phyloP scores from a whole-genome alignment of 1,284 basidiomycete genomes.

The Ceratobasidium theobromae region DNA sequence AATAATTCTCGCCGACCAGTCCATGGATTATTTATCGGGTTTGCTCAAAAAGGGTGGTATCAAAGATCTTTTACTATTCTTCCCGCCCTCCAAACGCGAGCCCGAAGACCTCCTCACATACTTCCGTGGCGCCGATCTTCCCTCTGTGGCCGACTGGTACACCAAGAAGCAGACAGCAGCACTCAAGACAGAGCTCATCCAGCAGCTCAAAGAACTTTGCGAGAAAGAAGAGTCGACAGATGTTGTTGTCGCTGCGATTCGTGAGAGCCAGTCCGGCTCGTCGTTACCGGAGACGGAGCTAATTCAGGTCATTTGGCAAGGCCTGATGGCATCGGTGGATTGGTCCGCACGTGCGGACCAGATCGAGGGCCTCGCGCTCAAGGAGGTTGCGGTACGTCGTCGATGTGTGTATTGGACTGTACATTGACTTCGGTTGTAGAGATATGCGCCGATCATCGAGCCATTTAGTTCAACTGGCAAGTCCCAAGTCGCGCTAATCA shows the following conservation, averaged over 20 bases:
- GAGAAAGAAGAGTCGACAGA: conserved; percentile 61
- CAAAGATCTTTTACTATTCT: conserved; percentile 84
- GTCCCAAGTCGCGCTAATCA: conserved; percentile 89
- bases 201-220: conserved; percentile 60
- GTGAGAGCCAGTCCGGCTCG: conserved; percentile 46
- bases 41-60: conserved; percentile 80
- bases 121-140: conserved; percentile 77
- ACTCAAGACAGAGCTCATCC: conserved; percentile 67
- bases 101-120: conserved; percentile 75
- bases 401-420: background rate
- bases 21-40: conserved; percentile 81
- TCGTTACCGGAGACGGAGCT: conserved; percentile 79
- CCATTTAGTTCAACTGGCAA: conserved; percentile 85
- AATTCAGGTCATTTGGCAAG: conserved; percentile 87
- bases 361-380: conserved; percentile 79
- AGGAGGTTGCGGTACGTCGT: conserved; percentile 51
- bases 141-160: conserved; percentile 88
- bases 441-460: conserved; percentile 81
- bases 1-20: conserved; percentile 74
- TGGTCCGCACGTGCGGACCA: conserved; percentile 88
- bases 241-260: conserved; percentile 76
- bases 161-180: conserved; percentile 80
- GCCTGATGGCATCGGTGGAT: conserved; percentile 82
- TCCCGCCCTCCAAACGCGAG: conserved; percentile 79
- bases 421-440: conserved; percentile 49